A percentile compares a stretch with the other conserved stretches of the same genome.
Conservation (phyloP, 2,329 filamentous ascomycete species). For the Colletotrichum sp. region DNA sequence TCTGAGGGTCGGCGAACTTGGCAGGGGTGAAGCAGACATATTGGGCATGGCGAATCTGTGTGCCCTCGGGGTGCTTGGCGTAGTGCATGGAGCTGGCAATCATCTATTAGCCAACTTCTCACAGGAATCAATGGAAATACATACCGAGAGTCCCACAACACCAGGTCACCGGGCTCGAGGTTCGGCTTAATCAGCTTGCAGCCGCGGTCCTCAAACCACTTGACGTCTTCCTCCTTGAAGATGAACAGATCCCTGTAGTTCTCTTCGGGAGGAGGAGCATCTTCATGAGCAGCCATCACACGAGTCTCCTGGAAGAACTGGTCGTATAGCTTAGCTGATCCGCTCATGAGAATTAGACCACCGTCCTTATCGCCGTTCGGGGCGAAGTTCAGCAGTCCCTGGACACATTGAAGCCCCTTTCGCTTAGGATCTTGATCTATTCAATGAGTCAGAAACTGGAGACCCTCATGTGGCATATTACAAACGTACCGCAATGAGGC, state of each 20-base stretch:
- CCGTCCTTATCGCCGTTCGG: constrained; percentile 51
- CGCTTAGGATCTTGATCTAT: constrained; percentile 37
- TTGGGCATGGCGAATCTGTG: constrained; percentile 37
- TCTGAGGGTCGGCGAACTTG: constrained; percentile 34
- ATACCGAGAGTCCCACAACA: constrained; percentile 38
- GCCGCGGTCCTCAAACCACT: constrained; percentile 24
- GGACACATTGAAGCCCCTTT: constrained; percentile 34
- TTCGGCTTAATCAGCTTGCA: constrained; percentile 20
- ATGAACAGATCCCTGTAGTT: constrained; percentile 39
- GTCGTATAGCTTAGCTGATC: constrained; percentile 43
- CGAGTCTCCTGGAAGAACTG: constrained; percentile 42
- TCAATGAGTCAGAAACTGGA: rapidly evolving
- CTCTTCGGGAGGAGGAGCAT: constrained; percentile 10
- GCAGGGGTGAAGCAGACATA: constrained; percentile 41
- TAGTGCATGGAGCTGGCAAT: constrained; percentile 17
- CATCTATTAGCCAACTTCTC: background rate
- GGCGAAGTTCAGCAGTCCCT: constrained; percentile 49
- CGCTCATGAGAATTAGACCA: constrained; percentile 48
- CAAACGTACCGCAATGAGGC: background rate
- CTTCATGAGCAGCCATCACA: constrained; percentile 27
- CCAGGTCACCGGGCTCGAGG: constrained; percentile 26
- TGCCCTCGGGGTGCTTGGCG: constrained; percentile 33
- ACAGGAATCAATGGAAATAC: background rate
- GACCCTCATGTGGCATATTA: background rate
- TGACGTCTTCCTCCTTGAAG: constrained; percentile 43